Base-by-base conservation (phyloP, 495 filamentous ascomycete genomes). In the Schizothecium vesticola region DNA sequence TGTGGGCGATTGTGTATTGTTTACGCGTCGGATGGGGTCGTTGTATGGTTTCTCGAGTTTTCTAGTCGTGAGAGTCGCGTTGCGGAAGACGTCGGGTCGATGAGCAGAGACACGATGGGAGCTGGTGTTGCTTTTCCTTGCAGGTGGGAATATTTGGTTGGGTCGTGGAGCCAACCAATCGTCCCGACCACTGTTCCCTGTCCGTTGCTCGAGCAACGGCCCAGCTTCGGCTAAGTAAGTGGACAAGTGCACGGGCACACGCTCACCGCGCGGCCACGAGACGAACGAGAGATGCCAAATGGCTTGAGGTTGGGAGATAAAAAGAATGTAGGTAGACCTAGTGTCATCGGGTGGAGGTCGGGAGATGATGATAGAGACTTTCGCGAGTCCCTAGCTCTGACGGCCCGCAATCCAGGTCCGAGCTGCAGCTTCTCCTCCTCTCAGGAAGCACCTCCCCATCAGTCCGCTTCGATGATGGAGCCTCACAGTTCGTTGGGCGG, bases 21-120 rank as follows among this genome's bases (percentile, higher is more conserved):
- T 43, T 72, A 79, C 77, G 75, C 78, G 76, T 75, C 72, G 69
- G 67, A 72, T 68, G 63, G 65, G 64, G 56, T 71, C 72, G 77
- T 77, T 9, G 33, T 74, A 65, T 69, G 69, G 73, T 70, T 69
- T 33, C 71, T 67, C 59, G 70, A 62, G 72, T 59, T 71, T 69
- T 66, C 43, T 60, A 63, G 65, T 69, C 61, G 70, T 70, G 67
- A 64, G 65, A 63, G 67, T 67, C 65, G 69, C 67, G 70, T 61
- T 73, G 68, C 69, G 74, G 68, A 75, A 61, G 69, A 64, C 58
- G 65, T 36, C 29, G 56, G 51, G 71, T 63, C 69, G 33, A 23
- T 59, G 22, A 51, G 11, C 63, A 58, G 24, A 25, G 43, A 31
- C n/a, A 24, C 25, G 63, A 57, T 57, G 56, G 57, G 64, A 60